These are phyloP conservation scores for Mycosphaerelloides madeirae DNA, from an alignment of 2,329 filamentous ascomycete species.

Conservation along the genomic window DNA sequence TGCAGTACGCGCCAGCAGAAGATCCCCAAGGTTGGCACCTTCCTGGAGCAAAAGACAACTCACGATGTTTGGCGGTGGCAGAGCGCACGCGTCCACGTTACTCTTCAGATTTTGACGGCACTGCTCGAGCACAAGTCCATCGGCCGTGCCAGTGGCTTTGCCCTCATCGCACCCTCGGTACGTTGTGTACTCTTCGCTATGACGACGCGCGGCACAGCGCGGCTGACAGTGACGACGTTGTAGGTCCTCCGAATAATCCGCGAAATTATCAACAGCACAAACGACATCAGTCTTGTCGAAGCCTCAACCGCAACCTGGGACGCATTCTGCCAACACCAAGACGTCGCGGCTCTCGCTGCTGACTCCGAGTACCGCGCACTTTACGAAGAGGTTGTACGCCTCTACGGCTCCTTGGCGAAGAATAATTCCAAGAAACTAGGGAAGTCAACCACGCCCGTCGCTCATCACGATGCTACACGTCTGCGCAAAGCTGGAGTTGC, in stretches of 20 bases:
- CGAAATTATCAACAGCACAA: slow-evolving; percentile 69
- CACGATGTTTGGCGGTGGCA: slow-evolving; percentile 85
- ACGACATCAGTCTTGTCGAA: slow-evolving; percentile 89
- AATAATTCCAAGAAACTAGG: slow-evolving; percentile 37
- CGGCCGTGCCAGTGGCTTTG: slow-evolving; percentile 73
- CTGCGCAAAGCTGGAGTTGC: slow-evolving; percentile 51
- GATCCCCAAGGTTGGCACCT: slow-evolving; percentile 90
- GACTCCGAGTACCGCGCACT: slow-evolving; percentile 78
- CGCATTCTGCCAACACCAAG: slow-evolving; percentile 82
- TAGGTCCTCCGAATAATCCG: slow-evolving; percentile 77
- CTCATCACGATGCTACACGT: slow-evolving; percentile 69
- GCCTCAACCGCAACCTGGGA: slow-evolving; percentile 82
- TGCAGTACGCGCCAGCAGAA: slow-evolving; percentile 90
- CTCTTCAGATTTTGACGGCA: slow-evolving; percentile 83
- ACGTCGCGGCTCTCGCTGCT: slow-evolving; percentile 76
- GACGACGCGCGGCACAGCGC: background rate
- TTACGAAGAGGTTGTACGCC: slow-evolving; percentile 74
- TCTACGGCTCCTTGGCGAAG: slow-evolving; percentile 75
- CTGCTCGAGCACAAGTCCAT: slow-evolving; percentile 71
- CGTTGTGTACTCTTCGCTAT: background rate
- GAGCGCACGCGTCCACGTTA: slow-evolving; percentile 84
- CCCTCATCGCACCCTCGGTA: slow-evolving; percentile 66
- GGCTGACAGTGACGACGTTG: slow-evolving; percentile 31
- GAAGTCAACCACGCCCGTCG: slow-evolving; percentile 26
- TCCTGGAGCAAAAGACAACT: slow-evolving; percentile 89